phyloP scores from a whole-genome alignment of 1,284 basidiomycete species.

The Cryptococcus hybrid region DNA sequence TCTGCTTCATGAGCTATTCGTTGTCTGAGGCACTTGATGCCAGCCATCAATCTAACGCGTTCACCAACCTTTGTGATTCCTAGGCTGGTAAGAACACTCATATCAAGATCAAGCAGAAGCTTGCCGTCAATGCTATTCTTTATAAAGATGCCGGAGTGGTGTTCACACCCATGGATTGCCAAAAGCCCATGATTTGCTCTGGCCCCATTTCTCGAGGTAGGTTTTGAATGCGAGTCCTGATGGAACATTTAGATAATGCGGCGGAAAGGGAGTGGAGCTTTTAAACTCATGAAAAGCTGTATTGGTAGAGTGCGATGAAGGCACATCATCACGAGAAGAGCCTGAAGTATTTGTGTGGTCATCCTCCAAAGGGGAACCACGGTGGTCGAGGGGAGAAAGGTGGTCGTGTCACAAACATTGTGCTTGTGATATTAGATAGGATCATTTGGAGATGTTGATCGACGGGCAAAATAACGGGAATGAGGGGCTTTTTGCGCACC shows the following conservation, averaged over 20 bases:
- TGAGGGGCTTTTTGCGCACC: too few species aligned
- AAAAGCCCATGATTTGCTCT: not conserved
- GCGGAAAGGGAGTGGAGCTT: too few species aligned
- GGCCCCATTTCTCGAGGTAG: not conserved
- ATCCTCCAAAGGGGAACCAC: too few species aligned
- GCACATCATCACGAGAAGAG: too few species aligned
- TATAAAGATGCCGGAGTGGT: constrained; percentile 68
- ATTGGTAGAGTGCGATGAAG: too few species aligned
- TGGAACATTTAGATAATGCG: too few species aligned
- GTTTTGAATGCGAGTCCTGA: not conserved
- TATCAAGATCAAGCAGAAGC: constrained; percentile 83
- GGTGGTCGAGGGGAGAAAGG: too few species aligned
- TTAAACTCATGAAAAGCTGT: not conserved
- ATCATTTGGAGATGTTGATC: too few species aligned
- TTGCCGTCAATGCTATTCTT: constrained; percentile 85
- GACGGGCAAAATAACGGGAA: too few species aligned
- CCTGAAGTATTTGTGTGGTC: too few species aligned
- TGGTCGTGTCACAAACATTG: too few species aligned
- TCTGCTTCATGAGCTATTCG: constrained; percentile 9
- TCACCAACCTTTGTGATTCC: constrained; percentile 84
- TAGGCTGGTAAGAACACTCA: constrained; percentile 81
- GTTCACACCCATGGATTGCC: constrained; percentile 58
- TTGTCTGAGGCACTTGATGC: constrained; percentile 72
- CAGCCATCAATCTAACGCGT: constrained; percentile 81
- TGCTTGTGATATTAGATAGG: too few species aligned